Evolutionary conservation across 805 yeast species (phyloP).

Genomic region (Wickerhamiella allomyrinae): DNA sequence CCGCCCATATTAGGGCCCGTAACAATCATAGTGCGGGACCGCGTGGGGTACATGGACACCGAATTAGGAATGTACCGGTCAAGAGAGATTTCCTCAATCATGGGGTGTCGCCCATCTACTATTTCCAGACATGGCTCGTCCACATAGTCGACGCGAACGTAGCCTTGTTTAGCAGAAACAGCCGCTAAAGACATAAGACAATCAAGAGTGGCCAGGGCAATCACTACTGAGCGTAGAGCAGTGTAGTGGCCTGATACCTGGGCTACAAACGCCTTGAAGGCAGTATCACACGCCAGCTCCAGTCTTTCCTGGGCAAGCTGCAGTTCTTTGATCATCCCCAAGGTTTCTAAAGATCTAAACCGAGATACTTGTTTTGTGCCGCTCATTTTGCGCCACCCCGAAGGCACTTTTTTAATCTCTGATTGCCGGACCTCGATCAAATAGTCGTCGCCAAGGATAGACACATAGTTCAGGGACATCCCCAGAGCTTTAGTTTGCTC

Average conservation of each 20-base stretch:
- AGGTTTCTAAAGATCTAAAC: conserved; percentile 50
- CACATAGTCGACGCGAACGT: conserved; percentile 38
- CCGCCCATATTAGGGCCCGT: conserved; percentile 91
- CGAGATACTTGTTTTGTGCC: conserved; percentile 58
- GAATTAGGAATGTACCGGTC: conserved; percentile 52
- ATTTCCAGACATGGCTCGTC: conserved; percentile 35
- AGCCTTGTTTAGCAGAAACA: conserved; percentile 36
- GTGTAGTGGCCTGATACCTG: conserved; percentile 29
- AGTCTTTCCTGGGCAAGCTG: conserved; percentile 49
- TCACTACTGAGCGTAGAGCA: conserved; percentile 31
- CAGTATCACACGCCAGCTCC: conserved; percentile 32
- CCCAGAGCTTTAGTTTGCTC: conserved; percentile 33
- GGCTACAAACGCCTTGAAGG: conserved; percentile 29
- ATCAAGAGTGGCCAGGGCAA: conserved; percentile 43
- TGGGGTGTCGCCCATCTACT: conserved; percentile 49
- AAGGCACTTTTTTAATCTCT: conserved; percentile 45
- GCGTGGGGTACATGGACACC: conserved; percentile 33
- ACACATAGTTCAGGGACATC: conserved; percentile 43
- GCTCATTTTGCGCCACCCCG: conserved; percentile 62
- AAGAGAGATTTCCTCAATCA: conserved; percentile 37
- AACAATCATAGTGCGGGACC: conserved; percentile 44
- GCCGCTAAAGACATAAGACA: conserved; percentile 53
- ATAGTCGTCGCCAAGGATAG: conserved; percentile 52
- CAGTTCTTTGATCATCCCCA: conserved; percentile 36
- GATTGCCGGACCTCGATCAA: conserved; percentile 60